phyloP scores from a whole-genome alignment of 208 protist species.

The Crithidia mellificae region DNA sequence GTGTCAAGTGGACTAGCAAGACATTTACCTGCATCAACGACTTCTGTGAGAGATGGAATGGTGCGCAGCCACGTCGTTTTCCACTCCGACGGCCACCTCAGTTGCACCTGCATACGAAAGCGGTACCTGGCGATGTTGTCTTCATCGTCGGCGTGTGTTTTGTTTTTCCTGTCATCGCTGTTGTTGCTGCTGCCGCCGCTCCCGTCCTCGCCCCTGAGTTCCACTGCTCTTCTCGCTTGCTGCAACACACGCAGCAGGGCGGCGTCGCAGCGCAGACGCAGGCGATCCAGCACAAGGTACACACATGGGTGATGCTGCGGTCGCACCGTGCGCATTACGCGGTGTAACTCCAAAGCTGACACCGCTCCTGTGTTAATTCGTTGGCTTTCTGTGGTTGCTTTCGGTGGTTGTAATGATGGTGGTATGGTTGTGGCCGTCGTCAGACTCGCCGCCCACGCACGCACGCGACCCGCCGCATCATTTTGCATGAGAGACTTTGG shows the following conservation, averaged over 20 bases:
- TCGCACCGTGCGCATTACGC: background rate
- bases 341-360: background rate
- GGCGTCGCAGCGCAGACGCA: conserved; percentile 10
- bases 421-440: background rate
- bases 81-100: conserved; percentile 29
- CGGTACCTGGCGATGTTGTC: too few species aligned
- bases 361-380: background rate
- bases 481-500: too few species aligned
- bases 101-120: conserved; percentile 18
- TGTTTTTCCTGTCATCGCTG: background rate
- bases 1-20: too few species aligned
- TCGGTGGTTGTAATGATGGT: too few species aligned
- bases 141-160: too few species aligned
- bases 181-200: too few species aligned
- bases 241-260: conserved; percentile 6
- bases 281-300: conserved; percentile 16
- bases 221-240: background rate
- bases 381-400: too few species aligned
- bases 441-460: conserved; percentile 2
- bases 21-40: too few species aligned
- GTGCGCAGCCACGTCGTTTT: conserved; percentile 5
- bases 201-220: too few species aligned
- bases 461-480: background rate
- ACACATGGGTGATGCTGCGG: conserved; percentile 13
- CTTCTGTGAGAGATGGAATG: background rate